Conservation (phyloP, 306 rosid genomes). For the Castanopsis chinensis region DNA sequence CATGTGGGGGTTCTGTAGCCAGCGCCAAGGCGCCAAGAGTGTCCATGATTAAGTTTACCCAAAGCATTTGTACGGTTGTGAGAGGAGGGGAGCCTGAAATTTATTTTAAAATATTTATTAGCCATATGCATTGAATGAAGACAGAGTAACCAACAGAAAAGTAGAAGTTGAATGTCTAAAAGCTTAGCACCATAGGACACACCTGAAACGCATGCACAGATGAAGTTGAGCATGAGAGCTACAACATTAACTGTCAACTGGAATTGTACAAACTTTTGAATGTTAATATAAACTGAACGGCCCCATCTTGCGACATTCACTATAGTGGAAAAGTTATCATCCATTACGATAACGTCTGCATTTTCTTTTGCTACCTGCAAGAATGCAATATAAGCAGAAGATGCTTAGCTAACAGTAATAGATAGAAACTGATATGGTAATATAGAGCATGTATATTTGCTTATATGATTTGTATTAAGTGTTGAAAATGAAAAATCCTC, state of each 20-base stretch:
- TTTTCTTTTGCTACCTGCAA: conserved; percentile 97
- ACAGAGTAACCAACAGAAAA: background rate
- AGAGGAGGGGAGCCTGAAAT: conserved; percentile 80
- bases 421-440: background rate
- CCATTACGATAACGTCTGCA: conserved; percentile 87
- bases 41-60: conserved; percentile 99
- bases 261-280: conserved; percentile 94
- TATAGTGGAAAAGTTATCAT: conserved; percentile 81
- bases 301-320: conserved; percentile 86
- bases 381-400: conserved; percentile 3
- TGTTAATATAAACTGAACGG: conserved; percentile 82
- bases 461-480: background rate
- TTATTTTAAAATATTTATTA: conserved; percentile 5
- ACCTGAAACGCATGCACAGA: conserved; percentile 81
- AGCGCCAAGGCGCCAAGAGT: conserved; percentile 88
- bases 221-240: conserved; percentile 79
- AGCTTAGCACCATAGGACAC: background rate
- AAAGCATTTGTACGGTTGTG: conserved; percentile 94
- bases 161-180: background rate
- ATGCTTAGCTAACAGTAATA: conserved; percentile 1
- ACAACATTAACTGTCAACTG: conserved; percentile 93
- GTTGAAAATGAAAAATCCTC: background rate
- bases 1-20: conserved; percentile 92
- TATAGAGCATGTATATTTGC: background rate
- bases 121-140: background rate